These are phyloP conservation scores for Pichia gijzeniarum DNA, from an alignment of 805 yeast genomes.

Conservation along the genomic window DNA sequence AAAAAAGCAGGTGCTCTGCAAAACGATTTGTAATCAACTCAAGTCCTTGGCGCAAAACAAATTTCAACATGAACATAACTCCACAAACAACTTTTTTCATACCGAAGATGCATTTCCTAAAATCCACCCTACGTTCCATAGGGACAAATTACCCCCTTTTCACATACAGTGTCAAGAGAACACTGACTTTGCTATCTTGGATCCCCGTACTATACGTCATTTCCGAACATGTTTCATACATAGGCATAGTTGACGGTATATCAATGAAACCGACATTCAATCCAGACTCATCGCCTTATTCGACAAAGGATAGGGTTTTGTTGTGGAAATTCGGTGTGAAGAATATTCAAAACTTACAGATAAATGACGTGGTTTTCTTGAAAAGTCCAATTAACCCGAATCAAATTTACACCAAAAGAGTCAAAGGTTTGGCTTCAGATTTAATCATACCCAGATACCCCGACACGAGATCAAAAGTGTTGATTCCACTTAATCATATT, in stretches of 20 bases:
- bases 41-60: too few relatives aligned
- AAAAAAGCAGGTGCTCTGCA: too few relatives aligned
- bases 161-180: slow-evolving; percentile 25
- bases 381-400: slow-evolving; percentile 79
- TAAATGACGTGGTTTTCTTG: slow-evolving; percentile 71
- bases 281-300: slow-evolving; percentile 32
- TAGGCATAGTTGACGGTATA: slow-evolving; percentile 69
- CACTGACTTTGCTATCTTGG: slow-evolving; percentile 53
- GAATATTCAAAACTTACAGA: slow-evolving; percentile 38
- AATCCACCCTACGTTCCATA: background rate
- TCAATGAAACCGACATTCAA: slow-evolving; percentile 90
- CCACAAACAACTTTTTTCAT: background rate
- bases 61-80: too few relatives aligned
- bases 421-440: slow-evolving; percentile 74
- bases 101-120: background rate
- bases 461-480: slow-evolving; percentile 56
- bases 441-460: slow-evolving; percentile 52
- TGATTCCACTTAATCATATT: slow-evolving; percentile 70
- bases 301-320: slow-evolving; percentile 51
- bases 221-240: slow-evolving; percentile 63
- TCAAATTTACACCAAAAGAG: slow-evolving; percentile 68
- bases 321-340: slow-evolving; percentile 59
- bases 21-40: too few relatives aligned
- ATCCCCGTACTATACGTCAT: slow-evolving; percentile 69
- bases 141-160: slow-evolving; percentile 12